Base-by-base conservation (phyloP, 495 filamentous ascomycete genomes). In the Chaetomium tenue region DNA sequence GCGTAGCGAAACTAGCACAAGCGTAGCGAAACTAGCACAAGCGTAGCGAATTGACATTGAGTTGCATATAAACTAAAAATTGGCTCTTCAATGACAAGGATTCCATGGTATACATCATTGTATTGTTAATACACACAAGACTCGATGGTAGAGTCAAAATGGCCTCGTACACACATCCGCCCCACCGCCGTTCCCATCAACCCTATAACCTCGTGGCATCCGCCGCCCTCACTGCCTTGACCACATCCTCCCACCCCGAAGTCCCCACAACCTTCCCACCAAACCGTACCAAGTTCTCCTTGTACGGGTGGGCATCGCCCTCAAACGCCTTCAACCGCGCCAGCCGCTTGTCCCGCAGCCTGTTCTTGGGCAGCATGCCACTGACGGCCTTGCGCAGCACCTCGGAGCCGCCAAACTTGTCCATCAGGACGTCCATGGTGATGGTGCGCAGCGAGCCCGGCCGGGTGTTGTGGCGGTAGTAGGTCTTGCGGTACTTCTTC, bases 361-460 rank as follows among this genome's bases (percentile, higher is more conserved):
- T 77, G 78, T 98, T 98, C 89, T 98, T 98, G 54, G 94, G 94
- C 79, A 98, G 76, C 94, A 98, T 98, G 60, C 94, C 94, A 74
- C 87, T 88, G 26, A 98, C 94, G 13, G 94, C 94, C 76, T 90
- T 89, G 66, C 92, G 83, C 75, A 98, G 76, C 59, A 98, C 89
- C 86, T 98, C 94, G 44, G 89, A 91, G 67, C 94, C 94, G 63
- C 94, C 94, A 82, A 89, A 89, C 83, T 97, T 97, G 67, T 81
- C 88, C 81, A 97, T 92, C 85, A 98, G 87, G 66, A 84, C 83
- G 75, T 97, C 92, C 95, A 98, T 97, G 40, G 88, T 94, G 76
- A 98, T 89, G 74, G 85, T 84, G 80, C 88, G 88, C 70, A 98
- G 79, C 68, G 86, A 89, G 63, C 94, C 94, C 5, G 94, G 94